Conservation (phyloP, 2,329 filamentous ascomycete genomes). For the Chrysosporium queenslandicum region DNA sequence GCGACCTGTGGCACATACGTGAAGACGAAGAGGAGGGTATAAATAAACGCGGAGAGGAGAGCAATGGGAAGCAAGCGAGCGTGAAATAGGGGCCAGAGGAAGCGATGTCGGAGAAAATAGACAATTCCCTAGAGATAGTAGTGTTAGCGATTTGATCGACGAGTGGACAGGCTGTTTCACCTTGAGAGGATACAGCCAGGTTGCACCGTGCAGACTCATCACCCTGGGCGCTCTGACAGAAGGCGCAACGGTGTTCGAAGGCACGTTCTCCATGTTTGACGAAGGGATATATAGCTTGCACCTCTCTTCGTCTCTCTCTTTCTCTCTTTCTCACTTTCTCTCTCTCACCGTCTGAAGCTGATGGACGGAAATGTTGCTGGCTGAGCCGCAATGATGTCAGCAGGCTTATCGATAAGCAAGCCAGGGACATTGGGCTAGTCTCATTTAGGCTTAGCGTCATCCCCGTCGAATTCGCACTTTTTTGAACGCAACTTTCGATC, state of each 20-base stretch:
- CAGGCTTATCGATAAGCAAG: background rate
- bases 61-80: constrained; percentile 69
- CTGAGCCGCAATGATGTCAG: background rate
- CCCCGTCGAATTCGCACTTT: too few species aligned
- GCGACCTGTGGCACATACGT: constrained; percentile 81
- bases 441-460: too few species aligned
- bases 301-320: background rate
- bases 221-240: constrained; percentile 15
- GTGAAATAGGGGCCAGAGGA: constrained; percentile 71
- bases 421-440: background rate
- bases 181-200: constrained; percentile 42
- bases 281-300: background rate
- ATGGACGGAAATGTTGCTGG: background rate
- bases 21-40: constrained; percentile 77
- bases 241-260: background rate
- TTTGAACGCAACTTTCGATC: too few species aligned
- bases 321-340: too few species aligned
- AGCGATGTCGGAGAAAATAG: constrained; percentile 68
- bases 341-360: background rate
- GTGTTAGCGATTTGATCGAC: too few species aligned
- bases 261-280: background rate
- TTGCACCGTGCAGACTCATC: constrained; percentile 27
- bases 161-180: too few species aligned
- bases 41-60: constrained; percentile 71
- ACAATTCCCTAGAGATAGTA: constrained; percentile 53